Base-by-base conservation (phyloP, 73 alveolate genomes). In the Tetrahymena borealis region DNA sequence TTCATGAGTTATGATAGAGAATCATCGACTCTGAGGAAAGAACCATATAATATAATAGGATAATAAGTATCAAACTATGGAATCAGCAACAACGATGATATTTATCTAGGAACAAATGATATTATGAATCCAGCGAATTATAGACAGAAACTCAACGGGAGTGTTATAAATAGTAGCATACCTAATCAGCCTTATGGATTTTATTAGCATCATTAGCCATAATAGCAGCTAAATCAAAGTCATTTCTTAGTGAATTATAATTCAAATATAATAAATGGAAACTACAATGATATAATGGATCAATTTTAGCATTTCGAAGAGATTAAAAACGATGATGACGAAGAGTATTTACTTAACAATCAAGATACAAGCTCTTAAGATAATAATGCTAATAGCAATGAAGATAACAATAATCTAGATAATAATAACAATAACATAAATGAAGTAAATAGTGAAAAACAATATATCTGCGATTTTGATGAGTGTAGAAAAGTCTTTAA, bases 1-100 rank as follows among this genome's bases (percentile, higher is more conserved):
- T 60, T 60, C 85, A 60, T 60, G 85, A 60, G 85, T 60, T 60
- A 60, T 60, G 85, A 60, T 60, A 60, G 85, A 60, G 85, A 60
- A 60, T 60, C 85, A 60, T 60, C 85, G 20, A n/a, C 85, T 60
- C 35, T 60, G 10, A 60, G 85, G 28, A 60, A 60, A n/a, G 85
- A 60, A 60, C n/a, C 85, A 60, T 60, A 60, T 60, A 60, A n/a
- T 60, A 24, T 60, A 60, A 60, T 60, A 60, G 85, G 85, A 24
- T 60, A 60, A 60, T 60, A 60, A 60, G 85, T 35, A 6, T 24
- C 85, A n/a, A 0, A 24, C 7, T 60, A 60, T 60, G 85, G 85
- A 60, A 60, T 60, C n/a, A 32, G 37, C 10, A 60, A 60, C 31
- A 60, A 60, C 28, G 85, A 60, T 18, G 85, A 60, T 18, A 60